Conservation (phyloP, 306 rosid genomes). For the Quercus parvula region DNA sequence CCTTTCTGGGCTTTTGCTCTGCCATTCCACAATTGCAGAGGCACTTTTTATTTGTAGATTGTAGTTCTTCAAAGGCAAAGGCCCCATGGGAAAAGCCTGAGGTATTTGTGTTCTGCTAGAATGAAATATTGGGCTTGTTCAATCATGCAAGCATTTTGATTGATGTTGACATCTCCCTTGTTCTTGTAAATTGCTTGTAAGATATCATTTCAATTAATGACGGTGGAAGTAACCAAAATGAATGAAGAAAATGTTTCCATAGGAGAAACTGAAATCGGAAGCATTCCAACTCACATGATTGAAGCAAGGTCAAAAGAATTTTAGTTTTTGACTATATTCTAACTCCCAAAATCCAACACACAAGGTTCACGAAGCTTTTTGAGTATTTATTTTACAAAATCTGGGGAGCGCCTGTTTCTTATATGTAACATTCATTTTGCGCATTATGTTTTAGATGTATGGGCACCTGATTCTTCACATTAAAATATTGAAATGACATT, state of each 20-base stretch:
- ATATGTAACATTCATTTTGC: not conserved
- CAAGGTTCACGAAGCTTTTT: conserved; percentile 43
- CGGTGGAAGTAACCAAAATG: conserved; percentile 41
- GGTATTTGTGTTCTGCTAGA: conserved; percentile 35
- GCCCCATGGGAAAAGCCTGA: conserved; percentile 66
- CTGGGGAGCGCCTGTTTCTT: not conserved
- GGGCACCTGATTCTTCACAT: not conserved
- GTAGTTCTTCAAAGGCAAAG: conserved; percentile 8
- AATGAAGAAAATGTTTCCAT: conserved; percentile 48
- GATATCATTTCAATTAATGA: conserved; percentile 76
- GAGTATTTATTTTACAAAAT: conserved; percentile 7
- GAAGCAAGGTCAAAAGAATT: conserved; percentile 76
- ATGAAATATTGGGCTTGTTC: conserved; percentile 4
- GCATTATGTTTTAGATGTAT: not conserved
- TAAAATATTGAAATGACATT: not conserved
- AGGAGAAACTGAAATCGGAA: conserved; percentile 55
- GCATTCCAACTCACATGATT: conserved; percentile 55
- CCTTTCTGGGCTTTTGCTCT: no score
- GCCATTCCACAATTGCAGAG: conserved; percentile 45
- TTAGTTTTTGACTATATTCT: conserved; percentile 67
- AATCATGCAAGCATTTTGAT: not conserved
- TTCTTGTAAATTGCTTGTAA: conserved; percentile 32
- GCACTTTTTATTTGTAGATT: conserved; percentile 32
- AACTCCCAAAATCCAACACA: conserved; percentile 44
- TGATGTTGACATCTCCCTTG: conserved; percentile 10